Base-by-base conservation (phyloP, 208 protist species). In the Acanthamoeba triangularis region DNA sequence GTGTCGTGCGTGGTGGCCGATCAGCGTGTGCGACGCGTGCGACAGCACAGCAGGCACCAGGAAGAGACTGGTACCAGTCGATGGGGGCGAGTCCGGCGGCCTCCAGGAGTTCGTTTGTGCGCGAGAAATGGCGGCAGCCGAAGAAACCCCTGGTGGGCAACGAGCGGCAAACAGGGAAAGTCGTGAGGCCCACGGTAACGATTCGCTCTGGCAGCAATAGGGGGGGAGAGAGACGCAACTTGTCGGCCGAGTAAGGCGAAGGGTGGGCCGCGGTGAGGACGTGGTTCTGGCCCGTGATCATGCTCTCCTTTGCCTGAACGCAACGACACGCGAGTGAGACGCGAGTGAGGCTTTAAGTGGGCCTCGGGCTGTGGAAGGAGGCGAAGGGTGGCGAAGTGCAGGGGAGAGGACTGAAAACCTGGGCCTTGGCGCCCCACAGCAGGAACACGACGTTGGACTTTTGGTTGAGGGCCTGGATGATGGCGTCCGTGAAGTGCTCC, bases 401-500 rank as follows among this genome's bases (percentile, higher is more conserved):
- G n/a, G n/a, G n/a, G n/a, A n/a, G n/a, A 80, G 72, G 41, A 80
- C 7, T 7, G 16, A 49, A 49, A 13, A 72, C 69, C 67, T 94
- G 61, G 67, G 90, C 90, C 18, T 59, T 69, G 25, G 3, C 25
- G 28, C 90, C 90, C 90, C 90, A 94, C 13, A 94, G 90, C 25
- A 94, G 76, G 47, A 94, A 94, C 41, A 94, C 90, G 25, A 94
- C 90, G 33, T 41, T 28, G 10, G 65, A 84, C 18, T 44, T 16
- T 25, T 82, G 74, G 52, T 94, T 84, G 69, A 94, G 82, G 25
- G 76, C 90, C 35, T 25, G 14, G 90, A 94, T 94, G 41, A 69
- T 52, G 11, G 90, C 90, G 37, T 94, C 90, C 3, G 90, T 94
- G 65, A 94, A 84, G 30, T 84, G 6, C 41, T 94, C 90, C 90